Percentiles rank a stretch among this genome's conserved stretches.
These are phyloP conservation scores for Avena atlantica DNA, from an alignment of 176 grass and related monocot species.

Conservation along the genomic window DNA sequence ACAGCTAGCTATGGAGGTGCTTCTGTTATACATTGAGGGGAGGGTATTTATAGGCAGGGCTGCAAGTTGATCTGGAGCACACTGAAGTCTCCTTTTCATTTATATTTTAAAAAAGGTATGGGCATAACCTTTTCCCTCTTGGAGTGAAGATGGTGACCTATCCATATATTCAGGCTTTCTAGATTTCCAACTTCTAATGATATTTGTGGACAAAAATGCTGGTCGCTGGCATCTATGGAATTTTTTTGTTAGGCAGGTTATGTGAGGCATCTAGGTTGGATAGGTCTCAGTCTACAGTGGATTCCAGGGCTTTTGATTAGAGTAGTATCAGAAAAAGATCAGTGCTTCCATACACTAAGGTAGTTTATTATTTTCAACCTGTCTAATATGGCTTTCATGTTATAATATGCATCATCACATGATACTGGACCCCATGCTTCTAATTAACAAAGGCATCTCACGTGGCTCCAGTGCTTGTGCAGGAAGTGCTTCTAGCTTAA, in stretches of 20 bases:
- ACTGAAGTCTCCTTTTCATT: constrained; percentile 22
- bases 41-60: constrained; percentile 32
- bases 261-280: constrained; percentile 14
- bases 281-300: neutral
- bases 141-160: constrained; percentile 25
- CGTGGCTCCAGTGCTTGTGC: neutral
- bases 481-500: constrained; percentile 10
- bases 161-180: constrained; percentile 10
- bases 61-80: constrained; percentile 29
- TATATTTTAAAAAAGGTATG: neutral
- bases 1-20: constrained; percentile 6
- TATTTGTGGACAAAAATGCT: constrained; percentile 18
- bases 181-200: constrained; percentile 4
- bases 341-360: neutral
- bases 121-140: constrained; percentile 23
- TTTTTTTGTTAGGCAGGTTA: constrained; percentile 23
- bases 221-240: neutral
- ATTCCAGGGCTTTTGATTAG: constrained; percentile 3
- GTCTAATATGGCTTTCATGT: neutral
- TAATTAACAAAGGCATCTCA: neutral
- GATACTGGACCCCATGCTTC: constrained; percentile 13
- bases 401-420: neutral
- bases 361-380: neutral
- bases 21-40: constrained; percentile 25
- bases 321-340: constrained; percentile 2